Percentiles rank a stretch among this genome's conserved stretches.
These are phyloP conservation scores for Boletus edulis DNA, from an alignment of 768 basidiomycete species.

Conservation along the genomic window DNA sequence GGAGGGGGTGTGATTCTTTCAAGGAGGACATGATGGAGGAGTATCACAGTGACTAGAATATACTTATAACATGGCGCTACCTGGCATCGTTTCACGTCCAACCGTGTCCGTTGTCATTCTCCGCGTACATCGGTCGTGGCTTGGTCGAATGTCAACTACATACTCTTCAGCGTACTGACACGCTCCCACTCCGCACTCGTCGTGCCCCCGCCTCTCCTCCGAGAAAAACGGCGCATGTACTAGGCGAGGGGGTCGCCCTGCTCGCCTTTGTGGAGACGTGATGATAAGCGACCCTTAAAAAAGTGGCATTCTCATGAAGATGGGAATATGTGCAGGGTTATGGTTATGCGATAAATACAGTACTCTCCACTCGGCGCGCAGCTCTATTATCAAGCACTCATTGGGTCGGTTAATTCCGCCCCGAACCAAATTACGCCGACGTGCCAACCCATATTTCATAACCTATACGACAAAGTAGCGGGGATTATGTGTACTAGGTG, in stretches of 20 bases:
- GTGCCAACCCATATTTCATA: too few species aligned
- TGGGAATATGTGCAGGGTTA: neutral
- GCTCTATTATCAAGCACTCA: too few species aligned
- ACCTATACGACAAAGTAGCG: too few species aligned
- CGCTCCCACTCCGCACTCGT: neutral
- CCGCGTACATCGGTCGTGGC: constrained; percentile 26
- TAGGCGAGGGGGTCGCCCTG: neutral
- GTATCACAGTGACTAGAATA: constrained; percentile 9
- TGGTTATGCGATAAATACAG: neutral
- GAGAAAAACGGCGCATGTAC: neutral
- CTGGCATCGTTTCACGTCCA: constrained; percentile 20
- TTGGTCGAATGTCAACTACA: too few species aligned
- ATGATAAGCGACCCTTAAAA: neutral
- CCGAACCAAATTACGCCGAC: too few species aligned
- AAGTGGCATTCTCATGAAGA: neutral
- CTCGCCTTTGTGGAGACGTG: too few species aligned
- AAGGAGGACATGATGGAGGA: constrained; percentile 34
- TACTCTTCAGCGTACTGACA: too few species aligned
- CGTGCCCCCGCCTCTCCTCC: neutral
- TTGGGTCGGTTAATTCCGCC: too few species aligned
- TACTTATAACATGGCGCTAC: constrained; percentile 18
- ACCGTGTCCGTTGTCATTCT: constrained; percentile 27
- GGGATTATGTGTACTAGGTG: too few species aligned
- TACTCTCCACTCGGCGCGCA: too few species aligned
- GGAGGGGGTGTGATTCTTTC: constrained; percentile 56